phyloP scores from a whole-genome alignment of 257 asterid genomes.

The Primulina huaijiensis region DNA sequence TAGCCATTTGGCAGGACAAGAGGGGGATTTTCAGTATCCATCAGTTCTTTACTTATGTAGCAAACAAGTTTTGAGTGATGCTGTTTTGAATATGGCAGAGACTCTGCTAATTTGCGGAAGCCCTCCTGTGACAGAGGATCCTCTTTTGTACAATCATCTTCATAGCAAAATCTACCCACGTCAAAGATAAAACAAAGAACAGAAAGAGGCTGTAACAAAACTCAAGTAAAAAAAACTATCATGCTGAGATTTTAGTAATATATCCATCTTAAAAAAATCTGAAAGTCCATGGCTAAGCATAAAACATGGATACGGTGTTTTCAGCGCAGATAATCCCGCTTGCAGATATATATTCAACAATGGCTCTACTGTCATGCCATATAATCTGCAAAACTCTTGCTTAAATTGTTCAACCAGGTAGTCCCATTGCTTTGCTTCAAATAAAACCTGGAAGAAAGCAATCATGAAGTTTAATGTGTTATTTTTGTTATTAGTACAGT shows the following conservation, averaged over 20 bases:
- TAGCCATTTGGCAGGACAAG: constrained; percentile 94
- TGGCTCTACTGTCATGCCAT: constrained; percentile 98
- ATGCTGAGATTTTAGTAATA: neutral
- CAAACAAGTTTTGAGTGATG: constrained; percentile 96
- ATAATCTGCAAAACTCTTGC: constrained; percentile 92
- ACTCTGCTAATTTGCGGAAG: constrained; percentile 81
- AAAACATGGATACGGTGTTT: constrained; percentile 94
- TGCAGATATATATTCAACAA: constrained; percentile 85
- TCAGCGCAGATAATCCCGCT: constrained; percentile 93
- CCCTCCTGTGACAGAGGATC: constrained; percentile 97
- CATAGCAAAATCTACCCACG: constrained; percentile 71
- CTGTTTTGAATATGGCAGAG: constrained; percentile 95
- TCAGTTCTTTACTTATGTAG: constrained; percentile 78
- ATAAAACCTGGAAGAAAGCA: constrained; percentile 60
- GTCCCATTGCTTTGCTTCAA: constrained; percentile 92
- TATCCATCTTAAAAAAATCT: neutral
- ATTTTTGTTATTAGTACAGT: neutral
- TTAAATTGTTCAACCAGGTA: constrained; percentile 84
- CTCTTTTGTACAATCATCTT: constrained; percentile 94
- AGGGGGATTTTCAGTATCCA: constrained; percentile 99
- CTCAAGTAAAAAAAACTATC: neutral
- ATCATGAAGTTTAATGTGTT: constrained; percentile 1
- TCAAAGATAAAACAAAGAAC: constrained; percentile 47
- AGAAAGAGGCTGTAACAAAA: neutral
- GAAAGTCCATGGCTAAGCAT: constrained; percentile 1